phyloP scores from a whole-genome alignment of 2,329 filamentous ascomycete genomes.

The Alternaria brassicicola region DNA sequence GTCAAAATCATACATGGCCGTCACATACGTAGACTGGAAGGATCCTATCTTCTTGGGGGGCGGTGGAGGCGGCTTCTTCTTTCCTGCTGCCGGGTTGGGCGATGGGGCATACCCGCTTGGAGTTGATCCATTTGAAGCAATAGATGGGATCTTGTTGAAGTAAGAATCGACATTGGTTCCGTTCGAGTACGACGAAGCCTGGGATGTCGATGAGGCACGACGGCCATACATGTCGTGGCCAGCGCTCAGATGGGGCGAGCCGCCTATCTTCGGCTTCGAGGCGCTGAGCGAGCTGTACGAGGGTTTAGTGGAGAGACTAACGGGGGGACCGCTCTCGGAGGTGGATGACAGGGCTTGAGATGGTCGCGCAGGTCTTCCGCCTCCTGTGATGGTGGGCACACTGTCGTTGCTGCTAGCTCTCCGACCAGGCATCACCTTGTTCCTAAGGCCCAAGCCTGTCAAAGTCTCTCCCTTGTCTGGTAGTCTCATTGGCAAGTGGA shows the following conservation, averaged over 20 bases:
- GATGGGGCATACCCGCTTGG: constrained; percentile 35
- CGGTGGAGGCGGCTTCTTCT: constrained; percentile 78
- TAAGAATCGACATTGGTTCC: constrained; percentile 42
- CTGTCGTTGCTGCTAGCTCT: constrained; percentile 45
- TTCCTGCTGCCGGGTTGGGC: constrained; percentile 56
- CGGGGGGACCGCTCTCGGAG: constrained; percentile 37
- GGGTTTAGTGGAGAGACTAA: constrained; percentile 43
- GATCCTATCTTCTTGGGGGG: constrained; percentile 64
- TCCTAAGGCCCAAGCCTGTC: constrained; percentile 56
- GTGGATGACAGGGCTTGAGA: constrained; percentile 33
- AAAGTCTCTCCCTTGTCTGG: constrained; percentile 54
- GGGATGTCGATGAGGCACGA: constrained; percentile 41
- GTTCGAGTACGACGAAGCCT: constrained; percentile 39
- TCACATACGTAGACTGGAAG: constrained; percentile 63
- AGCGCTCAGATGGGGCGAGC: constrained; percentile 44
- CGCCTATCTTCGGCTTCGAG: constrained; percentile 42
- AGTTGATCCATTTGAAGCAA: constrained; percentile 41
- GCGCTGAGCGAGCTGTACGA: constrained; percentile 44
- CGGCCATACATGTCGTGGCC: constrained; percentile 37
- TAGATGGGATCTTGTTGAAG: constrained; percentile 53
- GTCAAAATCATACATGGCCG: constrained; percentile 76
- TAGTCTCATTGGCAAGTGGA: constrained; percentile 62
- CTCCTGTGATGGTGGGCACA: constrained; percentile 34
- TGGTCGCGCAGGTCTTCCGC: constrained; percentile 35
- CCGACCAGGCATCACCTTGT: constrained; percentile 47